phyloP scores from a whole-genome alignment of 257 asterid species.

The Solanum bukasovii region DNA sequence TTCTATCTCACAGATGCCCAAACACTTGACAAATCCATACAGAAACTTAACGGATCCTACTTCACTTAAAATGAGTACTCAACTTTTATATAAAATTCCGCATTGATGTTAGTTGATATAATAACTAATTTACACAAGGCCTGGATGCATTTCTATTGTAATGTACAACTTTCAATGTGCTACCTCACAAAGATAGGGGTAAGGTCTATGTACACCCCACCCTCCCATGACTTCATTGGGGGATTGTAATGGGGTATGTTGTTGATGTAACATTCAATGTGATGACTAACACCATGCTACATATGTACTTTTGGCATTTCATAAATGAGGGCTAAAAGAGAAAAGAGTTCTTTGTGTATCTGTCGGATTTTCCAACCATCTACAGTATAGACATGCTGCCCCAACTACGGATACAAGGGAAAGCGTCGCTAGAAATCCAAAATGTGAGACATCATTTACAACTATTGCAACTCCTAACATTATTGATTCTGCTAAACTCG shows the following conservation, averaged over 20 bases:
- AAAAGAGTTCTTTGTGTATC: slow-evolving; percentile 66
- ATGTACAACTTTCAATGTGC: background rate
- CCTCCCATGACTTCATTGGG: background rate
- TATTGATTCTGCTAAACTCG: slow-evolving; percentile 81
- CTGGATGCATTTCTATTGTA: background rate
- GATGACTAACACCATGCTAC: background rate
- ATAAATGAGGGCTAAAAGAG: slow-evolving; percentile 36
- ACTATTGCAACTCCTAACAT: slow-evolving; percentile 85
- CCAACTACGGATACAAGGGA: slow-evolving; percentile 77
- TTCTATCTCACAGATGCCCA: background rate
- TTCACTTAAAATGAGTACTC: background rate
- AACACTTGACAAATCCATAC: background rate
- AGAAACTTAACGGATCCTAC: background rate
- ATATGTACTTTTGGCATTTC: slow-evolving; percentile 15
- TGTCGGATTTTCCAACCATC: slow-evolving; percentile 78
- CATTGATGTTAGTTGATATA: background rate
- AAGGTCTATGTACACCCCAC: background rate
- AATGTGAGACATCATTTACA: slow-evolving; percentile 73
- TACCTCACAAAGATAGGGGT: background rate
- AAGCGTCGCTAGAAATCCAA: slow-evolving; percentile 64
- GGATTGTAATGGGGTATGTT: background rate
- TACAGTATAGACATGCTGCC: slow-evolving; percentile 72
- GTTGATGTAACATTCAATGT: background rate
- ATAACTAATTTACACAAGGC: background rate
- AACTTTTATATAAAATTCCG: background rate